These are phyloP conservation scores for Talaromyces sp. DNA, from an alignment of 2,329 filamentous ascomycete species.

Conservation along the genomic window DNA sequence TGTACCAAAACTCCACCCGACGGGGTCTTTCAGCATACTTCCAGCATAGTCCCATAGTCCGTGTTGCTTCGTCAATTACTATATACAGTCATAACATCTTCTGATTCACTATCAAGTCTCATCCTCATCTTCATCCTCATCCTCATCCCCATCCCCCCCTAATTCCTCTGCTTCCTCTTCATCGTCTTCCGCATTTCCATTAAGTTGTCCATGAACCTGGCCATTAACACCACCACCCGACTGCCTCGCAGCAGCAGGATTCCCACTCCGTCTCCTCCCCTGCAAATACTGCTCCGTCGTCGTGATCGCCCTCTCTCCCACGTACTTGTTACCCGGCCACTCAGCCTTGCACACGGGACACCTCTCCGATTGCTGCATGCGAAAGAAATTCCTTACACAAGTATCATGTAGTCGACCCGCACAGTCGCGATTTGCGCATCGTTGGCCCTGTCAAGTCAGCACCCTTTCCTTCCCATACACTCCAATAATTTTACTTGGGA, in stretches of 20 bases:
- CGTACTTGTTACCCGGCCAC: slow-evolving; percentile 52
- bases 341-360: slow-evolving; percentile 60
- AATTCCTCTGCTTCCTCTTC: neutral
- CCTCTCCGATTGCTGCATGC: slow-evolving; percentile 57
- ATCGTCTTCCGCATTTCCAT: neutral
- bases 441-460: slow-evolving; percentile 56
- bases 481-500: neutral
- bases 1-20: neutral
- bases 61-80: neutral
- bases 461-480: neutral
- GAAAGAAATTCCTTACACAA: slow-evolving; percentile 71
- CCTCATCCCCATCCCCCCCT: too few species aligned
- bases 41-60: neutral
- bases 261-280: slow-evolving; percentile 27
- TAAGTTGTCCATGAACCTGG: neutral
- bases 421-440: slow-evolving; percentile 69
- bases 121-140: neutral
- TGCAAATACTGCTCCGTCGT: slow-evolving; percentile 29
- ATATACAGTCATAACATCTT: neutral
- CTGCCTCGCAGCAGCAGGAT: slow-evolving; percentile 13
- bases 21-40: neutral
- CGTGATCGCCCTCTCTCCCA: slow-evolving; percentile 52
- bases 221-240: neutral
- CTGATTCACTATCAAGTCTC: neutral
- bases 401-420: slow-evolving; percentile 70